These are phyloP conservation scores for Ustilago bromivora DNA, from an alignment of 1,284 basidiomycete genomes.

Conservation along the genomic window DNA sequence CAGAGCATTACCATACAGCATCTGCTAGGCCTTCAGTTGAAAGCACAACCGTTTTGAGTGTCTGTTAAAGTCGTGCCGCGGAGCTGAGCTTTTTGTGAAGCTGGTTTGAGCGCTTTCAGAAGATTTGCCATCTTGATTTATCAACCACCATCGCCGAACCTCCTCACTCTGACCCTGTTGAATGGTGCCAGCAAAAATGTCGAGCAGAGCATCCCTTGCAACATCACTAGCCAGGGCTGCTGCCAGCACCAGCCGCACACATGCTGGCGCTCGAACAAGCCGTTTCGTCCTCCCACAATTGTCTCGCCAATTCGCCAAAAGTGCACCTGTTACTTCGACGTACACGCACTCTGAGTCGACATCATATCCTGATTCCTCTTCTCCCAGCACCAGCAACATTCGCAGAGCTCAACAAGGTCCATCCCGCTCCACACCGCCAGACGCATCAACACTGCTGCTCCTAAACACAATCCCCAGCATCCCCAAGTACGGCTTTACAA, in stretches of 20 bases:
- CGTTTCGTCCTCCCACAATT: neutral
- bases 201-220: neutral
- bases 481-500: conserved; percentile 27
- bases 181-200: too few species aligned
- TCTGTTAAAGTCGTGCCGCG: neutral
- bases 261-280: neutral
- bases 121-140: neutral
- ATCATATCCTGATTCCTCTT: neutral
- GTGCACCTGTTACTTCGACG: neutral
- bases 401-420: neutral
- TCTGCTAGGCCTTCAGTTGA: too few species aligned
- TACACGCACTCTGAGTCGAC: neutral
- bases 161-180: too few species aligned
- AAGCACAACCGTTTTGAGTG: too few species aligned
- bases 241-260: neutral
- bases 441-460: conserved; percentile 12
- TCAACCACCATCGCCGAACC: too few species aligned
- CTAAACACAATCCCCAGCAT: conserved; percentile 15
- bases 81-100: neutral
- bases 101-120: conserved; percentile 1
- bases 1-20: too few species aligned
- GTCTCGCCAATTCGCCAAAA: neutral
- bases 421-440: neutral
- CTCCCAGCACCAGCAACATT: neutral
- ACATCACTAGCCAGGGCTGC: neutral